Evolutionary conservation across 768 basidiomycete species (phyloP).

Genomic region (Postia placenta): DNA sequence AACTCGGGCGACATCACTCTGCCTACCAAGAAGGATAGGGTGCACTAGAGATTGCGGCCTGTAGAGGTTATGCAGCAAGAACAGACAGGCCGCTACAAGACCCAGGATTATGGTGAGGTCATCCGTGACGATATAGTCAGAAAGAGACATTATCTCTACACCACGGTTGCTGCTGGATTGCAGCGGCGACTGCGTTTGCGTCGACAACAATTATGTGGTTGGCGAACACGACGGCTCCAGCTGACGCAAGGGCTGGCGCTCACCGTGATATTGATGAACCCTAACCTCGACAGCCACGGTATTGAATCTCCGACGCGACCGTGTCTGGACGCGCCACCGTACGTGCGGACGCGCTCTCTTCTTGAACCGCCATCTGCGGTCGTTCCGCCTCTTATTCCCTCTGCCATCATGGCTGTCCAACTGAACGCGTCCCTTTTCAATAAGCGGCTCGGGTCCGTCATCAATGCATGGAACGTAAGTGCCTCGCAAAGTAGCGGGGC

Average conservation of each 20-base stretch:
- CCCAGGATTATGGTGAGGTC: slow-evolving; percentile 75
- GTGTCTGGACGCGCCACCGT: slow-evolving; percentile 16
- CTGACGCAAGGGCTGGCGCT: neutral
- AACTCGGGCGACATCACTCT: slow-evolving; percentile 84
- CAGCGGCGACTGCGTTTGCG: too few species aligned
- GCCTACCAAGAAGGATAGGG: slow-evolving; percentile 87
- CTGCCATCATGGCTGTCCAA: slow-evolving; percentile 54
- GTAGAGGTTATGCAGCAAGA: slow-evolving; percentile 72
- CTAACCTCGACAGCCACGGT: slow-evolving; percentile 2
- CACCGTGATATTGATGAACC: neutral
- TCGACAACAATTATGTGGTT: too few species aligned
- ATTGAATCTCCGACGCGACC: slow-evolving; percentile 9
- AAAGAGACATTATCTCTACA: slow-evolving; percentile 34
- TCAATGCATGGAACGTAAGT: slow-evolving; percentile 32
- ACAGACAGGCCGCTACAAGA: slow-evolving; percentile 69
- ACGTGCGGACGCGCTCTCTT: slow-evolving; percentile 9
- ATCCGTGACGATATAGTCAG: slow-evolving; percentile 66
- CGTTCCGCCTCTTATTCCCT: slow-evolving; percentile 13
- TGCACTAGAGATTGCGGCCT: slow-evolving; percentile 84
- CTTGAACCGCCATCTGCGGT: slow-evolving; percentile 6
- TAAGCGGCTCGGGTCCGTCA: slow-evolving; percentile 22
- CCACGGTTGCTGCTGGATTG: too few species aligned
- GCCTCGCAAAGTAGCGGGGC: neutral
- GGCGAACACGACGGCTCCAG: neutral
- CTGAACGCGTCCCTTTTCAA: slow-evolving; percentile 45